phyloP scores from a whole-genome alignment of 106 monocot species.

The Platanthera zijinensis region DNA sequence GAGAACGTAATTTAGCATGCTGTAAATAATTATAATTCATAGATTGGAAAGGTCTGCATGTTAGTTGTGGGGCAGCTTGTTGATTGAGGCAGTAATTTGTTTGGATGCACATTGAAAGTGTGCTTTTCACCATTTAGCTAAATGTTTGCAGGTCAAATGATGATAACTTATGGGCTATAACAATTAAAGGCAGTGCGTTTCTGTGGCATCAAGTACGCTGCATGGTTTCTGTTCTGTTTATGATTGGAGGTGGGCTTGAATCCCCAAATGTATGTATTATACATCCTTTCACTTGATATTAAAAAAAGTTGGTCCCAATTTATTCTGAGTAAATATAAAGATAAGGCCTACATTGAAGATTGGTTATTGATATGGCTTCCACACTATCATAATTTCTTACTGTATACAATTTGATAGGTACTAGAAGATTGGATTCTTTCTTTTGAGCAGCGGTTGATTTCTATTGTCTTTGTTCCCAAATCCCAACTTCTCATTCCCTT shows the following conservation, averaged over 20 bases:
- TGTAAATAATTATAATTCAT: too few species aligned
- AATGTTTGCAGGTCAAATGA: conserved; percentile 36
- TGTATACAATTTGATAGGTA: not conserved
- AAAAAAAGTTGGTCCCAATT: not conserved
- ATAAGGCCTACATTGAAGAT: not conserved
- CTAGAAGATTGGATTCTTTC: not conserved
- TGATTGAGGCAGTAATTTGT: not conserved
- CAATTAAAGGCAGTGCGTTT: conserved; percentile 87
- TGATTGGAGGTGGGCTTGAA: conserved; percentile 89
- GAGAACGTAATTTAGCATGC: too few species aligned
- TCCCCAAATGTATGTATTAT: conserved; percentile 55
- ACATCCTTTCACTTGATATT: not conserved
- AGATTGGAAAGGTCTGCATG: too few species aligned
- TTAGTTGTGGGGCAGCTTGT: not conserved
- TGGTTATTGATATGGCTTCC: not conserved
- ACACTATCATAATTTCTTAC: not conserved
- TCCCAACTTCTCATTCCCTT: not conserved
- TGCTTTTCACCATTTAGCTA: not conserved
- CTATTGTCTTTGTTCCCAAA: not conserved
- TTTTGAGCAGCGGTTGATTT: not conserved
- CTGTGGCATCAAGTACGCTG: conserved; percentile 99
- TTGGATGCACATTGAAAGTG: not conserved
- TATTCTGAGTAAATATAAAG: not conserved
- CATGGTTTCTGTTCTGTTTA: conserved; percentile 93
- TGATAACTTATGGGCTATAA: conserved; percentile 70